Percentiles rank a stretch among this genome's conserved stretches.
phyloP scores from a whole-genome alignment of 2,329 filamentous ascomycete genomes.

The Colletotrichum higginsianum region DNA sequence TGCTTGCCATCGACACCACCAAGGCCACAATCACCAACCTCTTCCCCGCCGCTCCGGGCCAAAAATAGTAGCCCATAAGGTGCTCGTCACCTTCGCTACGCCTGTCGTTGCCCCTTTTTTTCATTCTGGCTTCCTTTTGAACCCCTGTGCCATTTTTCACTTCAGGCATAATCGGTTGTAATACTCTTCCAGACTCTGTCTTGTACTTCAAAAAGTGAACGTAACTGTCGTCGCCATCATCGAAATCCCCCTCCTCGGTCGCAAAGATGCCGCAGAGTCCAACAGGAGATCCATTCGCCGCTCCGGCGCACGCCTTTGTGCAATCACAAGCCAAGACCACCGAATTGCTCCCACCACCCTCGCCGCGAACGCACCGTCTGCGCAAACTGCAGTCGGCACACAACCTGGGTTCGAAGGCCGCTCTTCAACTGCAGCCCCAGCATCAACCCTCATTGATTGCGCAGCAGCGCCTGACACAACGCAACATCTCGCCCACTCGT shows the following conservation, averaged over 20 bases:
- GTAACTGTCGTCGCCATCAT: background rate
- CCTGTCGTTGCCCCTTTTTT: constrained; percentile 16
- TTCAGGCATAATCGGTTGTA: constrained; percentile 32
- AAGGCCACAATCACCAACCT: constrained; percentile 41
- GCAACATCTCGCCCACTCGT: constrained; percentile 44
- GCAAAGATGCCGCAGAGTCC: constrained; percentile 51
- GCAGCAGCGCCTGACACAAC: constrained; percentile 71
- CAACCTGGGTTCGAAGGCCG: constrained; percentile 71
- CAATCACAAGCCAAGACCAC: constrained; percentile 50
- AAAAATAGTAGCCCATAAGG: constrained; percentile 41
- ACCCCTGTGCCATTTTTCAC: constrained; percentile 12
- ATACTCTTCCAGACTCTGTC: background rate
- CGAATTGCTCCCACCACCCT: constrained; percentile 69
- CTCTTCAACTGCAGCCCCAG: constrained; percentile 51
- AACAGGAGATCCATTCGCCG: constrained; percentile 46
- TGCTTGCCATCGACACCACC: constrained; percentile 30
- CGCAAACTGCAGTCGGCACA: constrained; percentile 85
- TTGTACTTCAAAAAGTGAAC: constrained; percentile 23
- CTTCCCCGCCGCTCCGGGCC: constrained; percentile 35
- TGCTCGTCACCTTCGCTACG: constrained; percentile 38
- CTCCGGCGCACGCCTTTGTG: constrained; percentile 45
- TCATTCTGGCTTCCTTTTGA: constrained; percentile 1
- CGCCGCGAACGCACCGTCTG: constrained; percentile 77
- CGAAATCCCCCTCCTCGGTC: constrained; percentile 13
- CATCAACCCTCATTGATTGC: constrained; percentile 69